Evolutionary conservation across 176 grass and related monocot species (phyloP), one percentile per base, ranked within the genome.

Genomic region (Bothriochloa decipiens): DNA sequence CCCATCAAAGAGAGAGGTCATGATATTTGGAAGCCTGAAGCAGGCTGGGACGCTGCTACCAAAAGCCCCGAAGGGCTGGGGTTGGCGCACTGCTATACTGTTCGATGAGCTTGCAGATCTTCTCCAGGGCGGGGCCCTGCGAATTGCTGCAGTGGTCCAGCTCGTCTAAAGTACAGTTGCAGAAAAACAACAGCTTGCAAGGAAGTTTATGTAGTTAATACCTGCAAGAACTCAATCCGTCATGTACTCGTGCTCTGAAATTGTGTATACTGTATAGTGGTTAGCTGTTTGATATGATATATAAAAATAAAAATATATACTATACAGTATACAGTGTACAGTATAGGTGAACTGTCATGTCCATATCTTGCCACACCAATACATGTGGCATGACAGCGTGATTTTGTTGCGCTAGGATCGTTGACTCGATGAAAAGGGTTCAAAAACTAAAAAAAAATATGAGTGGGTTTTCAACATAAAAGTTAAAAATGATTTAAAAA

Each of bases 41-140:
- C 96, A 95, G 79, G 89, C 96, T 1, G 96, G 96, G 42, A 98
- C 96, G 1, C 84, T 98, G n/a, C 60, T 98, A 40, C 96, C 96
- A 4, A 98, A 98, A 75, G 91, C 96, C 65, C 96, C 93, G 12
- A 98, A 98, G 81, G 96, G 96, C 17, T 98, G 96, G 96, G 96
- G 96, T 71, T 98, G 96, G 96, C 96, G 93, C 75, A 98, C 96
- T 40, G 96, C 96, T 11, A 80, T 98, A 80, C 76, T 98, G 3
- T 98, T 98, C 43, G 93, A 98, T 76, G 93, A 98, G 57, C 91
- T 99, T 41, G 89, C 82, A 1, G 91, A 96, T 84, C 96, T 99
- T 80, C 89, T 99, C 28, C 93, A 99, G 78, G 91, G 91, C 37
- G 96, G 96, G 69, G 67, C 93, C 74, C 68, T 99, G 78, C 90